Evolutionary conservation across 805 yeast genomes (phyloP), one percentile per base, ranked within the genome.

Genomic region (Candida jianshihensis): DNA sequence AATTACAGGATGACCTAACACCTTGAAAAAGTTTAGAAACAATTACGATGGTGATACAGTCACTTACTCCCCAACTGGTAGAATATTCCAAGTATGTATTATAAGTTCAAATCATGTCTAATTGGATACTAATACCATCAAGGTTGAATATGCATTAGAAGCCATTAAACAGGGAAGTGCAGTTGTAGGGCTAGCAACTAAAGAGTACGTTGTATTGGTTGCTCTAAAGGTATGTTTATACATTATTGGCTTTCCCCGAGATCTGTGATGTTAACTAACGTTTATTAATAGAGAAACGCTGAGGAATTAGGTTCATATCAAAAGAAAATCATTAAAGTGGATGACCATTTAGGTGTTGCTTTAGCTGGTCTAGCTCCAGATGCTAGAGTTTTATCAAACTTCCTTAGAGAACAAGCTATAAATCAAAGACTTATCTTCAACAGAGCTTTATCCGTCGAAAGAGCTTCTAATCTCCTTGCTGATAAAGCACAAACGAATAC

Each of bases 91-190:
- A 63, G 84, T 59, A 37, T 16, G 54, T 41, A 19, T 22, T n/a
- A n/a, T n/a, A n/a, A n/a, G n/a, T n/a, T n/a, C n/a, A n/a, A n/a
- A n/a, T n/a, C n/a, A n/a, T n/a, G n/a, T n/a, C n/a, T 31, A 8
- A 18, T 10, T 10, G 21, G n/a, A 6, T 33, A 27, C 47, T 38
- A 44, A 42, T 42, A 24, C 17, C n/a, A 8, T 11, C 1, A 19
- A 55, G 60, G 73, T 78, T 11, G 96, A 87, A 57, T 85, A 85
- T 51, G 96, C 96, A 3, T 66, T 86, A 35, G 96, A 87, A 52
- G 97, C 98, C 11, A 92, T 92, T 61, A 92, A 92, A 59, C 97
- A 90, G 66, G 98, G 98, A 26, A 81, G 94, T 46, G 97, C 97
- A 4, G 90, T 97, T 4, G 96, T 89, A 25, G 99, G 98, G 8